These are phyloP conservation scores for Nemania sp. DNA, from an alignment of 2,329 filamentous ascomycete species.

Conservation along the genomic window DNA sequence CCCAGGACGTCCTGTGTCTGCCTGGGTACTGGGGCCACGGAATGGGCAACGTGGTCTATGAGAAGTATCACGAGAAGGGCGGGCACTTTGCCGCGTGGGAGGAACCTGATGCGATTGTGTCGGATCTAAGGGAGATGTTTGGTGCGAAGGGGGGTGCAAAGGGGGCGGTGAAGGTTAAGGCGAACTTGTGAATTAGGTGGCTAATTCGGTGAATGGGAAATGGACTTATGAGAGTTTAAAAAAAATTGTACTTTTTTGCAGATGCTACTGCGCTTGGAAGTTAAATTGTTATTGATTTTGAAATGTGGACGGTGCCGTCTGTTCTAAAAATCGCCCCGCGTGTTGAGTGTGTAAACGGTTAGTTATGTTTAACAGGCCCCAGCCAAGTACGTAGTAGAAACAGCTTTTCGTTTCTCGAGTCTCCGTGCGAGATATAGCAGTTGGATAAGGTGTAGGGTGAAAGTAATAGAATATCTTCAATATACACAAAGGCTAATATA, in stretches of 20 bases:
- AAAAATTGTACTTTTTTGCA: too few species aligned
- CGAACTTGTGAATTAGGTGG: slow-evolving; percentile 5
- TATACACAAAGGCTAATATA: too few species aligned
- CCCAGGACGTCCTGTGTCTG: slow-evolving; percentile 61
- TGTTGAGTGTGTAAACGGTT: too few species aligned
- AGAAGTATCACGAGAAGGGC: slow-evolving; percentile 55
- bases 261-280: too few species aligned
- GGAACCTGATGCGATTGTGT: slow-evolving; percentile 57
- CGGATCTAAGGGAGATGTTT: slow-evolving; percentile 63
- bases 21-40: slow-evolving; percentile 64
- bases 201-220: background rate
- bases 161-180: slow-evolving; percentile 31
- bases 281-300: too few species aligned
- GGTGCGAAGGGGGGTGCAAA: slow-evolving; percentile 54
- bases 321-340: too few species aligned
- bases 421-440: too few species aligned
- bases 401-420: too few species aligned
- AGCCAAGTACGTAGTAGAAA: too few species aligned
- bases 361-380: too few species aligned
- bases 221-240: background rate
- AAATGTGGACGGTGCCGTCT: background rate
- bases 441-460: too few species aligned
- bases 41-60: slow-evolving; percentile 63
- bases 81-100: slow-evolving; percentile 66
- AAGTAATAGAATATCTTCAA: too few species aligned